A percentile compares a stretch with the other conserved stretches of the same genome.
phyloP scores from a whole-genome alignment of 192 early-diverging fungal species.

The Backusella parvicylindrica region DNA sequence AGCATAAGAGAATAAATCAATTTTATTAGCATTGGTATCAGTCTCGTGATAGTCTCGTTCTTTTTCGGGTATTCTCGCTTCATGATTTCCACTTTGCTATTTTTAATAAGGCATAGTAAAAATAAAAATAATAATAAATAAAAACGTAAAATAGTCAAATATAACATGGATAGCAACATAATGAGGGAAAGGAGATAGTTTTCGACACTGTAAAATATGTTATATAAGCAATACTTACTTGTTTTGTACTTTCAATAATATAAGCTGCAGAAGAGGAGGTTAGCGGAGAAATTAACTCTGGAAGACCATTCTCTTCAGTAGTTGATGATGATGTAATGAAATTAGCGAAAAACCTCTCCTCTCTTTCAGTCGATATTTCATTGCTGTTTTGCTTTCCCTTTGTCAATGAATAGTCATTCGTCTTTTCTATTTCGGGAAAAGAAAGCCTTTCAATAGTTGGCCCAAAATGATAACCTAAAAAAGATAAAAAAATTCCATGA shows the following conservation, averaged over 20 bases:
- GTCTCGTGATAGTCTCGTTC: background rate
- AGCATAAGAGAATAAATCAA: background rate
- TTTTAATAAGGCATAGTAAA: background rate
- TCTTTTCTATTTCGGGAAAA: background rate
- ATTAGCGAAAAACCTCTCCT: constrained; percentile 39
- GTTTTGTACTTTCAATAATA: constrained; percentile 36
- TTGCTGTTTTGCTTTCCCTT: background rate
- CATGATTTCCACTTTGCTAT: background rate
- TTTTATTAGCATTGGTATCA: background rate
- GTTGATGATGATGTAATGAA: constrained; percentile 33
- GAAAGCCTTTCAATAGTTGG: constrained; percentile 8
- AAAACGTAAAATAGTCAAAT: background rate
- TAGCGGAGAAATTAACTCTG: background rate
- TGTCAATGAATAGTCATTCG: background rate
- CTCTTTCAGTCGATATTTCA: constrained; percentile 14
- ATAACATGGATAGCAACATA: background rate
- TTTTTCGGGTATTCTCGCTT: constrained; percentile 1
- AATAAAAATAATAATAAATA: background rate
- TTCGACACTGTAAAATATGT: constrained; percentile 14
- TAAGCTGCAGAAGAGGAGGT: background rate
- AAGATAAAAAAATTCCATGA: background rate
- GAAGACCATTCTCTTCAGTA: background rate
- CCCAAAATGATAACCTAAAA: constrained; percentile 16
- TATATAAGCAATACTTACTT: background rate
- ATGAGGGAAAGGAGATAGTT: constrained; percentile 5